Percentiles rank a stretch among this genome's conserved stretches.
Evolutionary conservation across 768 basidiomycete species (phyloP).

Genomic region (Royoungia palumana): DNA sequence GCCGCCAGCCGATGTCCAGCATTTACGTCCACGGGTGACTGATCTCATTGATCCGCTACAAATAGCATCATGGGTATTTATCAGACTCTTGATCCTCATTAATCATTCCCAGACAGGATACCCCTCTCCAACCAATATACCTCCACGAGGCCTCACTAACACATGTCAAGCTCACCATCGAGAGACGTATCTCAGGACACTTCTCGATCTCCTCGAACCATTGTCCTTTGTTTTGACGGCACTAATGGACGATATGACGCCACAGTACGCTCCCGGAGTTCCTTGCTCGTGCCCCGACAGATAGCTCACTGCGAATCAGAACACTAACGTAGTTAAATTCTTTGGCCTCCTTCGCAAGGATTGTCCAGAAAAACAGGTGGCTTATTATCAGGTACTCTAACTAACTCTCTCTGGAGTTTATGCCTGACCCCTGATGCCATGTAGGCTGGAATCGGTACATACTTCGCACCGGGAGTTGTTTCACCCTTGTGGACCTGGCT

Average conservation of each 20-base stretch:
- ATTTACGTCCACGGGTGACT: not conserved
- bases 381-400: conserved; percentile 66
- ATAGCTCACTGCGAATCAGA: conserved; percentile 30
- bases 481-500: conserved; percentile 55
- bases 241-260: conserved; percentile 52
- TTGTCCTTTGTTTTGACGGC: conserved; percentile 71
- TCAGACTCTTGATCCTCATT: not conserved
- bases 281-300: not conserved
- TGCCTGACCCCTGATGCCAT: not conserved
- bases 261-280: conserved; percentile 39
- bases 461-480: conserved; percentile 63
- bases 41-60: not conserved
- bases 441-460: conserved; percentile 47
- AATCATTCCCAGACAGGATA: not conserved
- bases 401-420: not conserved
- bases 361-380: conserved; percentile 47
- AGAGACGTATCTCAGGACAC: not conserved
- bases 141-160: not conserved
- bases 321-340: conserved; percentile 70
- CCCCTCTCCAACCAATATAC: not conserved
- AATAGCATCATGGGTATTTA: not conserved
- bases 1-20: no score
- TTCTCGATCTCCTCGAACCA: conserved; percentile 35
- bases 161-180: conserved; percentile 16
- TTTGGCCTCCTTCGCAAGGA: conserved; percentile 66